Percentiles rank a stretch among this genome's conserved stretches.
These are phyloP conservation scores for Solanum acaule DNA, from an alignment of 257 asterid species.

Conservation along the genomic window DNA sequence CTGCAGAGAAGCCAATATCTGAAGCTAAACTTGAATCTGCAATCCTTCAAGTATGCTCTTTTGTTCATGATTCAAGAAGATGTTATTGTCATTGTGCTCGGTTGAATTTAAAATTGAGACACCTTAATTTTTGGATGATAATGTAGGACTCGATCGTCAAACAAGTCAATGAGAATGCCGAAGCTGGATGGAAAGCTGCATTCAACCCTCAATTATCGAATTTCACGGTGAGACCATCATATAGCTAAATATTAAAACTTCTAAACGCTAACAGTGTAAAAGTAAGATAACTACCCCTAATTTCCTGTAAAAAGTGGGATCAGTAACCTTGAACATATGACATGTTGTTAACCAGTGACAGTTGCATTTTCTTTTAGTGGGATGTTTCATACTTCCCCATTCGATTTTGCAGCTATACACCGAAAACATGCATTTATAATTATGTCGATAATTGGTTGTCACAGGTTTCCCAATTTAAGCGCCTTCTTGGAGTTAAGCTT, in stretches of 20 bases:
- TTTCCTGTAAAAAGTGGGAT: neutral
- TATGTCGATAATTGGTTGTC: neutral
- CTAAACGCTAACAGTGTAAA: neutral
- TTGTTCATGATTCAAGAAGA: neutral
- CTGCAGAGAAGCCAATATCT: constrained; percentile 25
- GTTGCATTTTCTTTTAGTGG: neutral
- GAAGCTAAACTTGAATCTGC: constrained; percentile 25
- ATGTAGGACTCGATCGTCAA: constrained; percentile 56
- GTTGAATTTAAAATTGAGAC: neutral
- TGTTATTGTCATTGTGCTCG: neutral
- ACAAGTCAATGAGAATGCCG: constrained; percentile 49
- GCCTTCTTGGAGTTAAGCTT: constrained; percentile 77
- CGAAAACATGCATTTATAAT: neutral
- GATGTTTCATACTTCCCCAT: neutral
- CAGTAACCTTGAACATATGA: neutral
- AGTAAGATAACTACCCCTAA: neutral
- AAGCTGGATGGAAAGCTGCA: constrained; percentile 95
- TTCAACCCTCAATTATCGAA: constrained; percentile 72
- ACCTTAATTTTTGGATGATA: neutral
- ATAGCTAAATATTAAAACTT: neutral
- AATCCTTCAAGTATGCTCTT: constrained; percentile 5
- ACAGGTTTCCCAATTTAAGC: constrained; percentile 76
- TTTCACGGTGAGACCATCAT: constrained; percentile 49
- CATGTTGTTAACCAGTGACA: neutral
- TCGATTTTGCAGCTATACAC: neutral